Percentiles rank a stretch among this genome's conserved stretches.
Conservation (phyloP, 441 rosid species). For the Erodium trifolium region DNA sequence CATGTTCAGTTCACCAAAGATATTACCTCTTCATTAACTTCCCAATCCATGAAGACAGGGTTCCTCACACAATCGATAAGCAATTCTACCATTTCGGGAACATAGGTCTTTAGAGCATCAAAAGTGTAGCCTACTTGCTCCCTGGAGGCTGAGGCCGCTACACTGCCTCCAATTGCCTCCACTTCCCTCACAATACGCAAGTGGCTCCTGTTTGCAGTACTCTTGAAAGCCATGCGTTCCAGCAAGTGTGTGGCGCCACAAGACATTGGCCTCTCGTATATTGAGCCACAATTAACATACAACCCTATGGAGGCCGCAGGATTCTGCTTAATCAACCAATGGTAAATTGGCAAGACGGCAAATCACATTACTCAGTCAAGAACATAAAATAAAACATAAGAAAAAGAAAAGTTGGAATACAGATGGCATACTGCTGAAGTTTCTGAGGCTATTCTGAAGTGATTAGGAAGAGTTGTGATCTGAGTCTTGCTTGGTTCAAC, state of each 20-base stretch:
- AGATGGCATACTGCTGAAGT: conserved; percentile 34
- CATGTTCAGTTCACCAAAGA: too few species aligned
- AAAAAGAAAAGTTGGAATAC: too few species aligned
- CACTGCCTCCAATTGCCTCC: conserved; percentile 82
- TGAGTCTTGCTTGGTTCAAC: conserved; percentile 50
- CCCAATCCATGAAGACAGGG: neutral
- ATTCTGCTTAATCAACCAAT: conserved; percentile 29
- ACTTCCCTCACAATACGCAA: conserved; percentile 76
- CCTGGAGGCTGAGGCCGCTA: conserved; percentile 69
- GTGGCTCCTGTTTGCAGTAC: conserved; percentile 66
- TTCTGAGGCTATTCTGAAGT: conserved; percentile 67
- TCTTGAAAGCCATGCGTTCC: conserved; percentile 90
- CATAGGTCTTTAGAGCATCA: conserved; percentile 83
- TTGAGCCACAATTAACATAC: conserved; percentile 73
- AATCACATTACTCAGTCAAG: too few species aligned
- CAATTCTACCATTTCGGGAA: conserved; percentile 36
- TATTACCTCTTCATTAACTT: neutral
- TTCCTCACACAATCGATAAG: too few species aligned
- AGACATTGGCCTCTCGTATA: conserved; percentile 65
- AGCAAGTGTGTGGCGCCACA: conserved; percentile 80
- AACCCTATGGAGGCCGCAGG: conserved; percentile 78
- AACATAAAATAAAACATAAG: too few species aligned
- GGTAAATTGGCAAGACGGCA: too few species aligned
- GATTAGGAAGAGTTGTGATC: conserved; percentile 60
- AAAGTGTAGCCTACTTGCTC: conserved; percentile 82